phyloP scores from a whole-genome alignment of 306 rosid genomes.

The Luffa acutangula region DNA sequence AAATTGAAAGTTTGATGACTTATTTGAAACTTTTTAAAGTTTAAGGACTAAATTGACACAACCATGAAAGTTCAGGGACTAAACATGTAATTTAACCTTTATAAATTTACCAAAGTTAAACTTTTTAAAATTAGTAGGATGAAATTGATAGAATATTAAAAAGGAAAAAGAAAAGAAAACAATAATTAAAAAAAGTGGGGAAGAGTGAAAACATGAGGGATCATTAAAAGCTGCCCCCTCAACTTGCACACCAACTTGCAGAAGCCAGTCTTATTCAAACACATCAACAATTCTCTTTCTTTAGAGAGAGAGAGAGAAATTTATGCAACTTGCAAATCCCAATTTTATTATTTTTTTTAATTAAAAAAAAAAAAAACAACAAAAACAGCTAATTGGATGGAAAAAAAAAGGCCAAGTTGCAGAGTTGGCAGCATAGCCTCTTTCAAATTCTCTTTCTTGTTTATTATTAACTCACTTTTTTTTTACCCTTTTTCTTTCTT shows the following conservation, averaged over 20 bases:
- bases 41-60: too few relatives aligned
- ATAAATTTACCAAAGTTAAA: too few relatives aligned
- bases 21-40: too few relatives aligned
- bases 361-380: background rate
- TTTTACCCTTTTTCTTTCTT: background rate
- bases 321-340: constrained; percentile 21
- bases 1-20: too few relatives aligned
- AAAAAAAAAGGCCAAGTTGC: background rate
- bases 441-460: background rate
- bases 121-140: background rate
- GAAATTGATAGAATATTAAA: background rate
- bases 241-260: constrained; percentile 64
- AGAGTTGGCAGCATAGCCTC: background rate
- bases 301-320: background rate
- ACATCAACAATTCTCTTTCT: background rate
- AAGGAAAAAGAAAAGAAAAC: background rate
- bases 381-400: background rate
- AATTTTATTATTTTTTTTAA: background rate
- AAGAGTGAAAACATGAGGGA: constrained; percentile 23
- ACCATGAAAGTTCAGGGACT: too few relatives aligned
- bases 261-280: constrained; percentile 28
- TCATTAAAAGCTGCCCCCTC: constrained; percentile 35
- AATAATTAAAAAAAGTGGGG: background rate
- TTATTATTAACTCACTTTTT: background rate
- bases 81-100: too few relatives aligned